These are phyloP conservation scores for Tetrapisispora iriomotensis DNA, from an alignment of 805 yeast species.

Conservation along the genomic window DNA sequence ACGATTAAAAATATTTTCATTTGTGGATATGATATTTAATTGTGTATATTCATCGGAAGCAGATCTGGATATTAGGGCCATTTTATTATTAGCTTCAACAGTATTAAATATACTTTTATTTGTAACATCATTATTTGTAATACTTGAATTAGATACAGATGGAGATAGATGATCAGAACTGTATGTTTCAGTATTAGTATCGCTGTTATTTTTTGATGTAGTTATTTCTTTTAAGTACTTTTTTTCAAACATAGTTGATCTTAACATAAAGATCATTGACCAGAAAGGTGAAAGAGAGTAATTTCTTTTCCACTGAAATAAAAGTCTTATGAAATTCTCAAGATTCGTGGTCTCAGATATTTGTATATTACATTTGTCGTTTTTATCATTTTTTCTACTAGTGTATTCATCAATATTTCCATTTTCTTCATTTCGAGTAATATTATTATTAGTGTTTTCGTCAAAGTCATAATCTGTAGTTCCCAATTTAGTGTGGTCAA, in stretches of 20 bases:
- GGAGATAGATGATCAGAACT: not conserved
- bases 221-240: conserved; percentile 34
- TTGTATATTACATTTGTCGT: conserved; percentile 2
- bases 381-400: not conserved
- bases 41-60: conserved; percentile 24
- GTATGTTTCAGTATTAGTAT: not conserved
- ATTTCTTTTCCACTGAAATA: conserved; percentile 22
- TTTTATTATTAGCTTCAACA: conserved; percentile 24
- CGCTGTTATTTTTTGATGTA: not conserved
- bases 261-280: conserved; percentile 42
- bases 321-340: conserved; percentile 24
- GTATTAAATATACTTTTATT: conserved; percentile 24
- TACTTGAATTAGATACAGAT: not conserved
- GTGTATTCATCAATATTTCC: not conserved
- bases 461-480: not conserved
- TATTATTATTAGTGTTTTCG: not conserved
- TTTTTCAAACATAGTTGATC: conserved; percentile 39
- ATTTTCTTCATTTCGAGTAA: not conserved
- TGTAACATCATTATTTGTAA: not conserved
- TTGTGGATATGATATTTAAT: conserved; percentile 20
- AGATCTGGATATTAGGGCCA: conserved; percentile 31
- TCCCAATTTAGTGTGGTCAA: not conserved
- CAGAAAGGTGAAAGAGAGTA: conserved; percentile 40
- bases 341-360: conserved; percentile 21
- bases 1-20: conserved; percentile 22